phyloP scores from a whole-genome alignment of 192 early-diverging fungal species.

The Coemansia guatemalensis region DNA sequence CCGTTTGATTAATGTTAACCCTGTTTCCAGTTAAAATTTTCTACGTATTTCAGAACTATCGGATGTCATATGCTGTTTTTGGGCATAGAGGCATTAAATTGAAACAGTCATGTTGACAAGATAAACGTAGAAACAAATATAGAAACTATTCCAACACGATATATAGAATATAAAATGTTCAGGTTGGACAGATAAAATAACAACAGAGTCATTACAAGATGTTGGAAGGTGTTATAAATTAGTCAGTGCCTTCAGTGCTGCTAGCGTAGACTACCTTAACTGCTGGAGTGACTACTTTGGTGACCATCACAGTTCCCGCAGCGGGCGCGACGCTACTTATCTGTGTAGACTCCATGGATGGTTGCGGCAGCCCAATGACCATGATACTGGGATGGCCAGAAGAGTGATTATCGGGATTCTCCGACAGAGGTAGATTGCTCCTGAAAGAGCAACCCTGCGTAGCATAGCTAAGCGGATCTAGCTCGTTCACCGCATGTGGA shows the following conservation, averaged over 20 bases:
- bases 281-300: constrained; percentile 41
- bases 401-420: background rate
- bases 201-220: no score
- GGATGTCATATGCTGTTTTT: no score
- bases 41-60: no score
- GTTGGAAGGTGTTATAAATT: background rate
- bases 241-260: constrained; percentile 4
- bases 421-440: constrained; percentile 25
- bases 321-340: constrained; percentile 19
- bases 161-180: no score
- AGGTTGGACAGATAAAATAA: no score
- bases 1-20: constrained; percentile 9
- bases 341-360: constrained; percentile 7
- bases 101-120: no score
- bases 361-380: constrained; percentile 37
- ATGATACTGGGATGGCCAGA: constrained; percentile 37
- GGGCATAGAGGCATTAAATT: no score
- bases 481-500: constrained; percentile 44
- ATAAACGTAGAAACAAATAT: no score
- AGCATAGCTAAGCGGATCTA: constrained; percentile 51
- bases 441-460: constrained; percentile 35
- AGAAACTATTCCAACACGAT: no score
- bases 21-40: background rate
- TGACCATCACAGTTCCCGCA: constrained; percentile 39
- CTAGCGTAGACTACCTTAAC: constrained; percentile 38